Conservation (phyloP, 2,329 filamentous ascomycete species). For the Botrytis byssoidea region DNA sequence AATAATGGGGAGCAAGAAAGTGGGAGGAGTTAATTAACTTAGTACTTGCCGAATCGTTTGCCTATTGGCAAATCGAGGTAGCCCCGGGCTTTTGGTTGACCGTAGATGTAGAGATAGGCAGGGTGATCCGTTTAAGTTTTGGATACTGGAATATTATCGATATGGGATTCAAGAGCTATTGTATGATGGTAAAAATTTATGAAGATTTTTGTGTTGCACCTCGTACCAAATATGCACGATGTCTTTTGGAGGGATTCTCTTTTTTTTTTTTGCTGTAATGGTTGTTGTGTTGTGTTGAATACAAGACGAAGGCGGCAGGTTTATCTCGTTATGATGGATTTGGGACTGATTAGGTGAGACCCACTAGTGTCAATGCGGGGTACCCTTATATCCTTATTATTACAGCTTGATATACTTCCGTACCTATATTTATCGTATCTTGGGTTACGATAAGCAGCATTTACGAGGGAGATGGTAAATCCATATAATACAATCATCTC, state of each 20-base stretch:
- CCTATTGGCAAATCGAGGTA: conserved; percentile 7
- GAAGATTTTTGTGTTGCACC: background rate
- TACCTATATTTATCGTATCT: background rate
- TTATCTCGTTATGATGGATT: background rate
- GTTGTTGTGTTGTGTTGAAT: background rate
- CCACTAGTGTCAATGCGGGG: conserved; percentile 9
- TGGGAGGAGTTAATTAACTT: conserved; percentile 1
- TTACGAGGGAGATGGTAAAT: background rate
- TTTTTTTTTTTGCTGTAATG: background rate
- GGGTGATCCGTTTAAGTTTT: background rate
- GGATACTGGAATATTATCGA: background rate
- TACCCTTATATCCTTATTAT: background rate
- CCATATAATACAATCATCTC: background rate
- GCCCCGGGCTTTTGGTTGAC: background rate
- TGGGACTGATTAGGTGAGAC: background rate
- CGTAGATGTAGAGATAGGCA: background rate
- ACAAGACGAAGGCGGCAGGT: background rate
- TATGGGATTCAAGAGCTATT: background rate
- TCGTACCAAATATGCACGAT: background rate
- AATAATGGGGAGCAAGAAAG: background rate
- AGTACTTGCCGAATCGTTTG: background rate
- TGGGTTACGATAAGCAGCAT: background rate
- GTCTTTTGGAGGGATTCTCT: background rate
- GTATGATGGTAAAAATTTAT: background rate
- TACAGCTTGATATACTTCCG: background rate